Conservation (phyloP, 139 green algal species). For the Helicosporidium sp. region DNA sequence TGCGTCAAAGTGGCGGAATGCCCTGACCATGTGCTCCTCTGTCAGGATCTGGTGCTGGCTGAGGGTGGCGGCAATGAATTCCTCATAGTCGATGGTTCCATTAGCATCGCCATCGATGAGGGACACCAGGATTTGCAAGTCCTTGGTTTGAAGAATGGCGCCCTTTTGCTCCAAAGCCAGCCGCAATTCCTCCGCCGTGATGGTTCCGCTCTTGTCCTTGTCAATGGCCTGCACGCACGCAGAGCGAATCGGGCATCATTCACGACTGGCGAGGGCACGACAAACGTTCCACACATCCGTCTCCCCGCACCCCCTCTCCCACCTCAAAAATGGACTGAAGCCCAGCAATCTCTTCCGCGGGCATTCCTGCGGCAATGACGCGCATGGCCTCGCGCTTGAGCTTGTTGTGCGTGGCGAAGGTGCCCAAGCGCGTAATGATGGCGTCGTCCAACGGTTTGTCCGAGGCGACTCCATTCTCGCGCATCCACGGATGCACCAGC, state of each 20-base stretch:
- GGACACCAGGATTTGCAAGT: slow-evolving; percentile 54
- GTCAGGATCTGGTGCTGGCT: slow-evolving; percentile 55
- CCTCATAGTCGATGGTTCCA: slow-evolving; percentile 78
- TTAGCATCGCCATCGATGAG: slow-evolving; percentile 61
- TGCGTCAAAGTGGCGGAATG: slow-evolving; percentile 60
- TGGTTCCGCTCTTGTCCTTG: slow-evolving; percentile 67
- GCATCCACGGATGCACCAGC: slow-evolving; percentile 80
- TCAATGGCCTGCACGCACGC: slow-evolving; percentile 77
- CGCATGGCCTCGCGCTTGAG: slow-evolving; percentile 91
- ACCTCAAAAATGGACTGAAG: slow-evolving; percentile 69
- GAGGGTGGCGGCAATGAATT: slow-evolving; percentile 67
- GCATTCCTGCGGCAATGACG: slow-evolving; percentile 64
- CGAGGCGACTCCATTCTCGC: slow-evolving; percentile 48
- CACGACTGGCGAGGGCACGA: too few relatives aligned
- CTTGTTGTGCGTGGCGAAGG: slow-evolving; percentile 86
- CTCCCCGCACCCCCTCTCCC: too few relatives aligned
- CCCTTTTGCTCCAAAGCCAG: slow-evolving; percentile 45
- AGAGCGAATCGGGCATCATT: too few relatives aligned
- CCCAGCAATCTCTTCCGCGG: slow-evolving; percentile 72
- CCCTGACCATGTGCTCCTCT: slow-evolving; percentile 54
- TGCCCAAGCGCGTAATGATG: slow-evolving; percentile 65
- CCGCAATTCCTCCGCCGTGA: slow-evolving; percentile 74
- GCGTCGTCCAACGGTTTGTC: slow-evolving; percentile 53
- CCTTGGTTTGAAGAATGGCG: slow-evolving; percentile 36
- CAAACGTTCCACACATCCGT: too few relatives aligned